phyloP scores from a whole-genome alignment of 2,329 filamentous ascomycete genomes.

The Myotisia sp. region DNA sequence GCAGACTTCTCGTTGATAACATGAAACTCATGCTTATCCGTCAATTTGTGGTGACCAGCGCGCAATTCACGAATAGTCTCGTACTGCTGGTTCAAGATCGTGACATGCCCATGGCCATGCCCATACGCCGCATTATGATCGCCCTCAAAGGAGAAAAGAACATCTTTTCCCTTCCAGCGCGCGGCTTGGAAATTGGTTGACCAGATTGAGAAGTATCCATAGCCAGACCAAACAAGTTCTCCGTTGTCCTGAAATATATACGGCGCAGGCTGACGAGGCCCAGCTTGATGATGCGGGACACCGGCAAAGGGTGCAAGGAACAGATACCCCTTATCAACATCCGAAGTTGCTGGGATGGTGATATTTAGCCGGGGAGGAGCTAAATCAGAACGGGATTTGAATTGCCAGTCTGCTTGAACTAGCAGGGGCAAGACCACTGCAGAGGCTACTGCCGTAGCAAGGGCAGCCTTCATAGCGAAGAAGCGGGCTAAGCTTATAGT shows the following conservation, averaged over 20 bases:
- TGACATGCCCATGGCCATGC: constrained; percentile 41
- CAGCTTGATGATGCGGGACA: constrained; percentile 21
- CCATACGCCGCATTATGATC: constrained; percentile 39
- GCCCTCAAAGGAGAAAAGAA: constrained; percentile 42
- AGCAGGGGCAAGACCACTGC: constrained; percentile 11
- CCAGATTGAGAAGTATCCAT: constrained; percentile 40
- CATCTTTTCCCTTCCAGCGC: constrained; percentile 37
- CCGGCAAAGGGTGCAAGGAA: constrained; percentile 6
- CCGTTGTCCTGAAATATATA: constrained; percentile 44
- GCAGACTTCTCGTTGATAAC: constrained; percentile 40
- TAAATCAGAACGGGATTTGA: constrained; percentile 35
- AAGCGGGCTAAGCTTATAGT: no score
- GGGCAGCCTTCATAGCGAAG: no score
- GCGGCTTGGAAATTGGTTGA: constrained; percentile 40
- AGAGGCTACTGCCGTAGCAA: no score
- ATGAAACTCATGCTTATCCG: constrained; percentile 43
- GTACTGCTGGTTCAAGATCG: constrained; percentile 41
- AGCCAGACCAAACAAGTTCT: constrained; percentile 45
- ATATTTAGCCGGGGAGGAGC: constrained; percentile 31
- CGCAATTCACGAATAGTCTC: constrained; percentile 41
- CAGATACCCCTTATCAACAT: constrained; percentile 10
- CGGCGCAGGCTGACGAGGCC: constrained; percentile 38
- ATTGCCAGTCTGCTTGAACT: constrained; percentile 34
- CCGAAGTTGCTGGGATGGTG: constrained; percentile 8
- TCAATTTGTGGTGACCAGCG: constrained; percentile 38